Base-by-base conservation (phyloP, 768 basidiomycete genomes). In the Leccinum sublutescens region DNA sequence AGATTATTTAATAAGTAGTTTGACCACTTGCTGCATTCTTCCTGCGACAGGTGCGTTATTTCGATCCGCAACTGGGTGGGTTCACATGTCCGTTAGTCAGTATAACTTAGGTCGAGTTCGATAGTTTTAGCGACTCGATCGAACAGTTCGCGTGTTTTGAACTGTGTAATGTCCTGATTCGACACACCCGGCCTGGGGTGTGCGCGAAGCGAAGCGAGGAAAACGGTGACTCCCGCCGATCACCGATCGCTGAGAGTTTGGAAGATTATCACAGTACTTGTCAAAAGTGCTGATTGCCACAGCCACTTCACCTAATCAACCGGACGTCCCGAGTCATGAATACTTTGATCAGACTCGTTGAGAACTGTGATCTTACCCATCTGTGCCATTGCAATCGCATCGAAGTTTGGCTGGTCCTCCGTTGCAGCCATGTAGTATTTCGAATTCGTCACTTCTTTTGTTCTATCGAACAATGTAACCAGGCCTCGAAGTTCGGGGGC, bases 121-220 rank as follows among this genome's bases (percentile, higher is more conserved):
- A 92, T 77, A n/a, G 80, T 77, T 67, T 87, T 88, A 59, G 74
- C 73, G 7, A 90, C 85, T 11, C 86, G 82, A 51, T 95, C 92
- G 67, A 91, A 94, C 2, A 93, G 79, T 54, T 92, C 88, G 14
- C 93, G 84, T 2, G 96, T 93, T 52, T 83, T 82, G 4, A 77
- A 66, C 58, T 87, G 82, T 1, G 81, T 77, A 40, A 87, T 74
- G 57, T 98, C 95, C 2, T 85, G 79, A 55, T 80, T 81, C 4
- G 88, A 88, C 34, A 91, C 83, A 52, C 90, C 92, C 2, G 89
- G 89, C 57, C 94, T 85, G 4, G 89, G 86, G 70, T 85, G 82
- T 0, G 89, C 86, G 17, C 92, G 86, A 8, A 98, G 81, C 2
- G 92, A 91, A 4, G 95, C 95, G 38, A 97, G 86, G 75, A 95